phyloP scores from a whole-genome alignment of 768 basidiomycete species.

The Suillus variegatus region DNA sequence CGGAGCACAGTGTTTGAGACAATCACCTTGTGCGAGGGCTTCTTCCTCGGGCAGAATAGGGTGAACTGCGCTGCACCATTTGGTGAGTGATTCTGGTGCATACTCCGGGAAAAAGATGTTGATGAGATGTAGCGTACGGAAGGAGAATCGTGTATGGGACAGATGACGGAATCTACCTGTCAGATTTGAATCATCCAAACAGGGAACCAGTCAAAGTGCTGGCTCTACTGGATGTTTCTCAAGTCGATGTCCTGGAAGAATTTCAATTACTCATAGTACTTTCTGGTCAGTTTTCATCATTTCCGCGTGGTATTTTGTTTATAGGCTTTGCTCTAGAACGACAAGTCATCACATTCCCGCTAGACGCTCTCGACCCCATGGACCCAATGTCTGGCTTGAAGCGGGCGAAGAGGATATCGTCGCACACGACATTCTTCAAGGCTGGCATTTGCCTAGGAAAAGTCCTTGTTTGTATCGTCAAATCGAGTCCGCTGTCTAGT shows the following conservation, averaged over 20 bases:
- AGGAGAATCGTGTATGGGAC: slow-evolving; percentile 93
- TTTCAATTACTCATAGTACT: slow-evolving; percentile 96
- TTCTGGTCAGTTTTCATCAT: slow-evolving; percentile 61
- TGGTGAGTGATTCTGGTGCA: slow-evolving; percentile 56
- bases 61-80: slow-evolving; percentile 90
- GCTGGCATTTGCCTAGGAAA: slow-evolving; percentile 89
- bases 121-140: slow-evolving; percentile 60
- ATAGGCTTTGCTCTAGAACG: slow-evolving; percentile 59
- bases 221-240: slow-evolving; percentile 83
- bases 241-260: slow-evolving; percentile 96
- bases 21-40: slow-evolving; percentile 80
- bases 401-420: slow-evolving; percentile 92
- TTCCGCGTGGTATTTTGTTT: slow-evolving; percentile 3
- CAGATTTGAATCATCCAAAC: slow-evolving; percentile 75
- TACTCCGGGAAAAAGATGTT: slow-evolving; percentile 1
- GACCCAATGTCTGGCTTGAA: slow-evolving; percentile 92
- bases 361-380: slow-evolving; percentile 87
- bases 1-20: slow-evolving; percentile 88
- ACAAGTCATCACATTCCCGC: slow-evolving; percentile 93
- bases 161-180: slow-evolving; percentile 94
- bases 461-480: slow-evolving; percentile 95
- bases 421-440: slow-evolving; percentile 98
- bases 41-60: slow-evolving; percentile 81
- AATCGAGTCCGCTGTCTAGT: slow-evolving; percentile 91
- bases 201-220: slow-evolving; percentile 90